phyloP scores from a whole-genome alignment of 2,329 filamentous ascomycete species.

The Talaromyces sp. region DNA sequence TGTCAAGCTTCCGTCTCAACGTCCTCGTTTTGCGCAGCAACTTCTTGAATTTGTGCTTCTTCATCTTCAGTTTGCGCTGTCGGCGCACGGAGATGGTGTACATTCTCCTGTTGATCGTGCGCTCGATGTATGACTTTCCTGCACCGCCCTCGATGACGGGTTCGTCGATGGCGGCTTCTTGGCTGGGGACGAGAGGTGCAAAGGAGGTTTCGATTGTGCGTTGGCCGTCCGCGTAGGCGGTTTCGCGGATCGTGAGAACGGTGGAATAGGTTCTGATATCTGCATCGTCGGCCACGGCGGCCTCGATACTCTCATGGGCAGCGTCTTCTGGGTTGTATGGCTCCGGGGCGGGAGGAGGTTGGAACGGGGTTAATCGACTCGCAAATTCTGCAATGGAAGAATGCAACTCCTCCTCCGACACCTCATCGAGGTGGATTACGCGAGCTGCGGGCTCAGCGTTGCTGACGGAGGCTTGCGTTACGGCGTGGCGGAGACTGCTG shows the following conservation, averaged over 20 bases:
- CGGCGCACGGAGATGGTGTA: constrained; percentile 84
- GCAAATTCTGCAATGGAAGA: constrained; percentile 66
- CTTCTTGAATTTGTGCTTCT: constrained; percentile 99
- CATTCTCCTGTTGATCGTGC: constrained; percentile 63
- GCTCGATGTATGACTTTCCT: constrained; percentile 57
- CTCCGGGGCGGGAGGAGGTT: constrained; percentile 74
- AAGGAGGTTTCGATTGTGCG: constrained; percentile 52
- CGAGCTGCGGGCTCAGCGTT: constrained; percentile 13
- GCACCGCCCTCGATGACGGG: constrained; percentile 48
- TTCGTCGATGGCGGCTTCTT: constrained; percentile 35
- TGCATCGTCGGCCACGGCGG: constrained; percentile 24
- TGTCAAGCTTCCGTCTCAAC: constrained; percentile 77
- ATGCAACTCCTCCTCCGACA: constrained; percentile 58
- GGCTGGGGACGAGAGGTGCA: constrained; percentile 45
- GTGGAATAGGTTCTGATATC: constrained; percentile 45
- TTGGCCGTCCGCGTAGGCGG: constrained; percentile 47
- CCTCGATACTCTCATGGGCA: constrained; percentile 33
- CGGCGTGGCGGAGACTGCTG: constrained; percentile 25
- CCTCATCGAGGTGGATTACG: constrained; percentile 39
- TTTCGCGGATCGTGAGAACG: constrained; percentile 52
- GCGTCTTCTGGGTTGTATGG: constrained; percentile 47
- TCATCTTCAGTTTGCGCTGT: constrained; percentile 96
- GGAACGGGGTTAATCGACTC: constrained; percentile 72
- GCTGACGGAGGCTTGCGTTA: constrained; percentile 27
- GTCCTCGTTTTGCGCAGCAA: constrained; percentile 89